Base-by-base conservation (phyloP, 495 filamentous ascomycete genomes). In the Talaromyces borbonicus region DNA sequence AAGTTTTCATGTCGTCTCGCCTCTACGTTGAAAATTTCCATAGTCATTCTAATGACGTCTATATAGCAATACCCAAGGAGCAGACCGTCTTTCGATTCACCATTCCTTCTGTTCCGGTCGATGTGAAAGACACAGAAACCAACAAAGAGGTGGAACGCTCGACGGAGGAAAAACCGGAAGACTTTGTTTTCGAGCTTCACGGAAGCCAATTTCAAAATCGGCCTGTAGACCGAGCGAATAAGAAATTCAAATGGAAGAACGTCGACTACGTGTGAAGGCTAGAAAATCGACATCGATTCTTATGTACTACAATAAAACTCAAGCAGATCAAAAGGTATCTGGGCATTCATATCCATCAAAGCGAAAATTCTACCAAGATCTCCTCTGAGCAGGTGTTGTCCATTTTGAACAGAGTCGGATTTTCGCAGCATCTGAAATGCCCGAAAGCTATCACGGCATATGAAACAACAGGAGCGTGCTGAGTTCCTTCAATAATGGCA, bases 201-300 rank as follows among this genome's bases (percentile, higher is more conserved):
- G 92, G 92, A 12, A 83, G 83, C 49, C 85, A 90, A 53, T 92
- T 97, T 56, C 73, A 84, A 71, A 82, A 79, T 53, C 75, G 87
- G 23, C 79, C 90, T 8, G 80, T 84, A 5, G 89, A 96, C 56
- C 69, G 92, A 27, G 87, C 84, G 24, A 89, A 83, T 51, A 90
- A 83, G 68, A 95, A 96, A 64, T 90, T 94, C 63, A 95, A 92
- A 63, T 66, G 67, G 54, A 80, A 81, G 53, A 84, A 81, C 49
- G 63, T 82, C 14, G 73, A 77, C 31, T 80, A 83, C 54, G 59
- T 93, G 14, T 93, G 59, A 76, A 24, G 18, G 8, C 2, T 5
- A 36, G 35, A 22, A 5, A 0, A 11, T 20, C 24, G 14, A 44
- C 8, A 42, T n/a, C n/a, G n/a, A n/a, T n/a, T n/a, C n/a, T n/a